phyloP scores from a whole-genome alignment of 306 rosid genomes.

The Sicyos baderoa region DNA sequence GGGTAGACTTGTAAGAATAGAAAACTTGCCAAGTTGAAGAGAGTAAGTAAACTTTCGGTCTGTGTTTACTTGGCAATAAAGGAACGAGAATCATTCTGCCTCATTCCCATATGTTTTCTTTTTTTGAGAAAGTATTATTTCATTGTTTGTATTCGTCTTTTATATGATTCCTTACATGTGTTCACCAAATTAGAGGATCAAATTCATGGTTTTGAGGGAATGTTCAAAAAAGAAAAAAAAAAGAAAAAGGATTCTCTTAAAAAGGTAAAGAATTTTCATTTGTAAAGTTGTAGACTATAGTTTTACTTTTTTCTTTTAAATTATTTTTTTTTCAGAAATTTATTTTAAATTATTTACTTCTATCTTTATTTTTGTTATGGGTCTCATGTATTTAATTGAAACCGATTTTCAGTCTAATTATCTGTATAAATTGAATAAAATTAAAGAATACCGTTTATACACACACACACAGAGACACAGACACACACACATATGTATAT shows the following conservation, averaged over 20 bases:
- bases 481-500: too few species aligned
- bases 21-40: constrained; percentile 10
- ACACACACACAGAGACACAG: too few species aligned
- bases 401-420: background rate
- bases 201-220: background rate
- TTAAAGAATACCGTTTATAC: background rate
- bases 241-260: background rate
- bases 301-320: background rate
- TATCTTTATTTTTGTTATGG: too few species aligned
- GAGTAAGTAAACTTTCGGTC: background rate
- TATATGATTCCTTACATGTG: background rate
- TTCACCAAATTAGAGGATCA: background rate
- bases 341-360: too few species aligned
- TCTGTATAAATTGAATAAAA: background rate
- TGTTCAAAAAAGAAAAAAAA: too few species aligned
- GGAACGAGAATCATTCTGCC: background rate
- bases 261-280: background rate
- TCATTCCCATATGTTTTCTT: background rate
- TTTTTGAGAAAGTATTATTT: background rate
- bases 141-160: background rate
- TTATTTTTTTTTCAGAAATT: too few species aligned
- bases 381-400: background rate
- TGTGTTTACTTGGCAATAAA: constrained; percentile 6
- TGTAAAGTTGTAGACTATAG: background rate
- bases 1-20: background rate